These are phyloP conservation scores for Colletotrichum musae DNA, from an alignment of 2,329 filamentous ascomycete species.

Conservation along the genomic window DNA sequence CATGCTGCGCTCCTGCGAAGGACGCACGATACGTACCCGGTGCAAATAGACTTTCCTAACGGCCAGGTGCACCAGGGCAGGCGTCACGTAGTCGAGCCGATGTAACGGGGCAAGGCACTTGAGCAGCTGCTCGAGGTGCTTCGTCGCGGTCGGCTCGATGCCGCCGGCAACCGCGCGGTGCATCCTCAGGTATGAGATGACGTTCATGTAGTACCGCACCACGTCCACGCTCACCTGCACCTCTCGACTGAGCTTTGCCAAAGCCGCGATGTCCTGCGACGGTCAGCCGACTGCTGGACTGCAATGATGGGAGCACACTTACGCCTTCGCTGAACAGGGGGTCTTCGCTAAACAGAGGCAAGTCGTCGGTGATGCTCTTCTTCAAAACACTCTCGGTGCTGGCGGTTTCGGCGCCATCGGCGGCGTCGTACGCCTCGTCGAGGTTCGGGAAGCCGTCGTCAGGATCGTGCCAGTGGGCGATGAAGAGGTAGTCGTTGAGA, in stretches of 20 bases:
- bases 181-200: slow-evolving; percentile 87
- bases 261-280: slow-evolving; percentile 67
- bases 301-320: slow-evolving; percentile 40
- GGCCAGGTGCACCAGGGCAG: slow-evolving; percentile 86
- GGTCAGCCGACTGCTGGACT: slow-evolving; percentile 23
- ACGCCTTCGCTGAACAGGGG: slow-evolving; percentile 61
- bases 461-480: slow-evolving; percentile 86
- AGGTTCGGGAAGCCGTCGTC: slow-evolving; percentile 82
- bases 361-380: slow-evolving; percentile 44
- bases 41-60: slow-evolving; percentile 91
- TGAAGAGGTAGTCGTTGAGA: slow-evolving; percentile 86
- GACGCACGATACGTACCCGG: slow-evolving; percentile 78
- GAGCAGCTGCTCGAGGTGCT: slow-evolving; percentile 79
- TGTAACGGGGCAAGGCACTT: slow-evolving; percentile 86
- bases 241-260: slow-evolving; percentile 71
- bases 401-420: slow-evolving; percentile 48
- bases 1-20: slow-evolving; percentile 85
- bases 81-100: slow-evolving; percentile 83
- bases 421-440: slow-evolving; percentile 69
- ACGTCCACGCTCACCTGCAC: slow-evolving; percentile 83
- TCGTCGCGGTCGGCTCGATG: slow-evolving; percentile 83
- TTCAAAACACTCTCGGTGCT: slow-evolving; percentile 64
- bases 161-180: slow-evolving; percentile 88
- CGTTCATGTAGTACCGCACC: slow-evolving; percentile 87
- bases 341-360: slow-evolving; percentile 34